Evolutionary conservation across 2,329 filamentous ascomycete genomes (phyloP).

Genomic region (Nannizziopsis arthrosporioides): DNA sequence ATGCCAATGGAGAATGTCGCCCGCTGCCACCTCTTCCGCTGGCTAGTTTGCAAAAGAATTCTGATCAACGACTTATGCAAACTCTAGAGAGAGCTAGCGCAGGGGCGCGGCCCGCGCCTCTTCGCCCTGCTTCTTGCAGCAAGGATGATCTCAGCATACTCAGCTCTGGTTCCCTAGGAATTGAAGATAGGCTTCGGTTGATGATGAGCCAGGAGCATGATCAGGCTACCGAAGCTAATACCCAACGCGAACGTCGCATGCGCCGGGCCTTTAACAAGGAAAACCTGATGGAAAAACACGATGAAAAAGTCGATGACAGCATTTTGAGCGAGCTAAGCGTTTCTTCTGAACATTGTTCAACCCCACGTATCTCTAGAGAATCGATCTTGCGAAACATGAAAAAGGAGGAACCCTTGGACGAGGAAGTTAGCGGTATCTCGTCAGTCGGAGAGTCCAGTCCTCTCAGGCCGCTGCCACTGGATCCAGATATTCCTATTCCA

Average conservation of each 20-base stretch:
- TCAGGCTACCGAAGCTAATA: constrained; percentile 49
- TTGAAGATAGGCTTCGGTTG: constrained; percentile 73
- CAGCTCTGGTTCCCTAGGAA: constrained; percentile 61
- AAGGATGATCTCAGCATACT: constrained; percentile 72
- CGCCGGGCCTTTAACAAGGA: constrained; percentile 43
- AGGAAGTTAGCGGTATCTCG: constrained; percentile 41
- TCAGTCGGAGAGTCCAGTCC: constrained; percentile 49
- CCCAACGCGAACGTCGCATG: constrained; percentile 58
- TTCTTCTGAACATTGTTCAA: constrained; percentile 43
- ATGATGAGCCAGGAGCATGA: constrained; percentile 73
- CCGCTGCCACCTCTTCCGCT: constrained; percentile 77
- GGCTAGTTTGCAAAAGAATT: constrained; percentile 22
- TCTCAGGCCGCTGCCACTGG: constrained; percentile 45
- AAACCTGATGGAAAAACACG: constrained; percentile 30
- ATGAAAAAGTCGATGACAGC: constrained; percentile 23
- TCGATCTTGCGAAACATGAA: constrained; percentile 85
- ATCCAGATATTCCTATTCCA: constrained; percentile 82
- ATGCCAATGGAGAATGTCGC: constrained; percentile 68
- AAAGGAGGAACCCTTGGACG: constrained; percentile 41
- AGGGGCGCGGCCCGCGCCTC: constrained; percentile 59
- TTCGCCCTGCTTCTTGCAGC: constrained; percentile 52
- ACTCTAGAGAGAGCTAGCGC: constrained; percentile 60
- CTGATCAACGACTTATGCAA: constrained; percentile 46
- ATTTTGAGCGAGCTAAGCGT: constrained; percentile 43
- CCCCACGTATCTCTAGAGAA: constrained; percentile 76